Conservation (phyloP, 805 yeast genomes). For the Helenozyma rhizophorensis region DNA sequence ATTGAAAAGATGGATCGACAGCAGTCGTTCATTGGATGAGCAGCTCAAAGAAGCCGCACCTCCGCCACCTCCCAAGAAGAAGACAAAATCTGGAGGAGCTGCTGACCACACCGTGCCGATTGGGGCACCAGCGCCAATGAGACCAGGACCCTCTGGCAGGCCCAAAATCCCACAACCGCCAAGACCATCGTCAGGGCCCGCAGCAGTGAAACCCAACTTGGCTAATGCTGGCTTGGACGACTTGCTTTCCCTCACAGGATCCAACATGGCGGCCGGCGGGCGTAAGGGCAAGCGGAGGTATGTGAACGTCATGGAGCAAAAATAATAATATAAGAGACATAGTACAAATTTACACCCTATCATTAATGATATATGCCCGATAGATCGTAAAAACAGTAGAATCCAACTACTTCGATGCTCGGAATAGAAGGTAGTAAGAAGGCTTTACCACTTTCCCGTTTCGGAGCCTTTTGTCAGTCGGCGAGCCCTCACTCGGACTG, state of each 20-base stretch:
- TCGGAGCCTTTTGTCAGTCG: conserved; percentile 38
- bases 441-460: conserved; percentile 40
- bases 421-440: conserved; percentile 40
- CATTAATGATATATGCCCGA: too few relatives aligned
- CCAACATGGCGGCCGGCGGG: conserved; percentile 7
- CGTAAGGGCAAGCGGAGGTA: conserved; percentile 16
- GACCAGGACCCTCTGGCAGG: background rate
- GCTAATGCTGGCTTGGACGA: conserved; percentile 42
- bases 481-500: conserved; percentile 36
- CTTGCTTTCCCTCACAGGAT: conserved; percentile 23
- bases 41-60: conserved; percentile 50
- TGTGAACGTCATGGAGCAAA: conserved; percentile 15
- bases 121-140: background rate
- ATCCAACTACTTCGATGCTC: too few relatives aligned
- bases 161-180: background rate
- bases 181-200: conserved; percentile 9
- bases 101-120: background rate
- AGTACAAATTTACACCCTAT: background rate
- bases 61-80: conserved; percentile 61
- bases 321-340: background rate
- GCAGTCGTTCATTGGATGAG: conserved; percentile 61
- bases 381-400: too few relatives aligned
- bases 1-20: conserved; percentile 82
- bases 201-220: conserved; percentile 16
- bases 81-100: conserved; percentile 14